Evolutionary conservation across 192 early-diverging fungal genomes (phyloP).

Genomic region (Entomortierella parvispora): DNA sequence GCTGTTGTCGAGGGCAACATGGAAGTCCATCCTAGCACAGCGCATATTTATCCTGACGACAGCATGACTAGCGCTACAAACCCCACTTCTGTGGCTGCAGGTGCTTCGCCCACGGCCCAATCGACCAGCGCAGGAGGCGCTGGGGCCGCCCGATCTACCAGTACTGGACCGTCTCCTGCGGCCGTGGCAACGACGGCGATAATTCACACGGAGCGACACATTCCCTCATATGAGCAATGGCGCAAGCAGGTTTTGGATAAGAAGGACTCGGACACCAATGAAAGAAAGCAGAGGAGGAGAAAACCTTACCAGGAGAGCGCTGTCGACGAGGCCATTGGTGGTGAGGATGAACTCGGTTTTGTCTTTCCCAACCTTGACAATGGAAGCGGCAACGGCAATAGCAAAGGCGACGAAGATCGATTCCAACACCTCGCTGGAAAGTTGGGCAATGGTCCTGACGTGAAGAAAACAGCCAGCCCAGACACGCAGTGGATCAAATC

Average conservation of each 20-base stretch:
- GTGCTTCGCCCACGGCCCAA: slow-evolving; percentile 5
- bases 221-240: slow-evolving; percentile 48
- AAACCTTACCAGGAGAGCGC: slow-evolving; percentile 47
- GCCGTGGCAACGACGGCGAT: not conserved
- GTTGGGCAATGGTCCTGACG: slow-evolving; percentile 30
- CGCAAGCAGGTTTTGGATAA: slow-evolving; percentile 45
- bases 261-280: slow-evolving; percentile 26
- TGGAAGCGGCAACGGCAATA: slow-evolving; percentile 12
- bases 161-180: slow-evolving; percentile 2
- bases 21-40: not conserved
- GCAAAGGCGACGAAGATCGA: slow-evolving; percentile 19
- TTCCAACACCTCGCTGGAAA: slow-evolving; percentile 19
- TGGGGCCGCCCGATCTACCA: not conserved
- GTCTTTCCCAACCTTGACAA: slow-evolving; percentile 37
- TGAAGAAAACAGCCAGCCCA: slow-evolving; percentile 4
- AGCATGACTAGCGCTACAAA: not conserved
- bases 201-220: slow-evolving; percentile 20
- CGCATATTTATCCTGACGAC: not conserved
- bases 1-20: not conserved
- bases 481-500: slow-evolving; percentile 38
- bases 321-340: slow-evolving; percentile 41
- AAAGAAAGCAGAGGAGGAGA: slow-evolving; percentile 38
- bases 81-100: not conserved
- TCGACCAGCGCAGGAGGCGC: not conserved
- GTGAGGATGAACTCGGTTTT: slow-evolving; percentile 44